A percentile compares a stretch with the other conserved stretches of the same genome.
Evolutionary conservation across 2,329 filamentous ascomycete genomes (phyloP).

Genomic region (Monascus ruber): DNA sequence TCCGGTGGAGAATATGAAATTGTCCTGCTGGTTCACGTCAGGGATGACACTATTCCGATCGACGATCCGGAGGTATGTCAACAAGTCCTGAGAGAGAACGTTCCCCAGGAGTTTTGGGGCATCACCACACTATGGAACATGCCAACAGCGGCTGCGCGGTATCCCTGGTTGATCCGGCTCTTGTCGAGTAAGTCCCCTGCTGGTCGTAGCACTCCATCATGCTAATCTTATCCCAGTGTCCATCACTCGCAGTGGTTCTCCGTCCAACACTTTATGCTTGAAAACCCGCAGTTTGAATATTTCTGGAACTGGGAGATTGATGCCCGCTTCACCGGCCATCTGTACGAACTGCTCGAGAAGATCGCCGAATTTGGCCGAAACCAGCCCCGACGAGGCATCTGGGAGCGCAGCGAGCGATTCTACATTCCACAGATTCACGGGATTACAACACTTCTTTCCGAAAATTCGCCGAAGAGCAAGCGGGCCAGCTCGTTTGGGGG

Average conservation of each 20-base stretch:
- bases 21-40: constrained; percentile 75
- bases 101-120: constrained; percentile 58
- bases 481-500: constrained; percentile 55
- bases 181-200: constrained; percentile 31
- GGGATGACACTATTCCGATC: constrained; percentile 62
- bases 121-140: constrained; percentile 68
- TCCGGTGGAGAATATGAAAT: constrained; percentile 81
- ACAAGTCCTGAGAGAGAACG: constrained; percentile 47
- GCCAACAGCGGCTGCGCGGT: constrained; percentile 36
- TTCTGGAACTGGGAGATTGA: constrained; percentile 79
- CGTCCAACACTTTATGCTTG: constrained; percentile 62
- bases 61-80: constrained; percentile 61
- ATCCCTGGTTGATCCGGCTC: constrained; percentile 39
- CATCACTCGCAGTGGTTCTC: constrained; percentile 58
- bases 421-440: constrained; percentile 45
- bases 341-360: constrained; percentile 63
- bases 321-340: constrained; percentile 60
- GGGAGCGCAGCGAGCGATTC: constrained; percentile 47
- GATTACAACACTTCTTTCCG: constrained; percentile 25
- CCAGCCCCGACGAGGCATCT: constrained; percentile 47
- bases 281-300: constrained; percentile 63
- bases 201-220: constrained; percentile 10
- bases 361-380: constrained; percentile 43
- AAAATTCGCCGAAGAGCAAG: constrained; percentile 21
- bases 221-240: constrained; percentile 30